Evolutionary conservation across 768 basidiomycete genomes (phyloP).

Genomic region (Mycena galericulata): DNA sequence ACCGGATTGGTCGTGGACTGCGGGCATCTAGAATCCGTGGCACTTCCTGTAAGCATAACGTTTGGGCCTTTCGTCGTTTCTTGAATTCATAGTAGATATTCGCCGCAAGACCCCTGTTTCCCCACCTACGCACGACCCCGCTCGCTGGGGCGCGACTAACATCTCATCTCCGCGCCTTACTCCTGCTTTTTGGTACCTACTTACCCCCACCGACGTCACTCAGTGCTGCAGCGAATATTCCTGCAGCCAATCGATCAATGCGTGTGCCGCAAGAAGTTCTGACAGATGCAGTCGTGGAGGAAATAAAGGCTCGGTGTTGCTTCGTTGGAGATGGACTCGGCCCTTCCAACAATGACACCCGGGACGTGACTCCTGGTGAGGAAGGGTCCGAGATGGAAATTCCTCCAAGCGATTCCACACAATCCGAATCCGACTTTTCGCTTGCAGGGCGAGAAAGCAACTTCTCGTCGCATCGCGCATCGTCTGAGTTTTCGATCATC

Average conservation of each 20-base stretch:
- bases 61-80: no score
- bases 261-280: slow-evolving; percentile 85
- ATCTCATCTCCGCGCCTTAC: slow-evolving; percentile 81
- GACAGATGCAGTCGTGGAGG: slow-evolving; percentile 85
- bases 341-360: slow-evolving; percentile 44
- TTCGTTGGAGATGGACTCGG: slow-evolving; percentile 82
- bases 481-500: slow-evolving; percentile 71
- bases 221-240: slow-evolving; percentile 71
- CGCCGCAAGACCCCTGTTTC: slow-evolving; percentile 87
- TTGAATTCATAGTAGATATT: slow-evolving; percentile 72
- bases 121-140: slow-evolving; percentile 86
- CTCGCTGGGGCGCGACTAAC: slow-evolving; percentile 87
- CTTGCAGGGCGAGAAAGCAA: slow-evolving; percentile 62
- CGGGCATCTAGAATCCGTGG: slow-evolving; percentile 91
- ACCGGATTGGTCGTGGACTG: slow-evolving; percentile 95
- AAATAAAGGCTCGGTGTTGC: slow-evolving; percentile 90
- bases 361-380: slow-evolving; percentile 48
- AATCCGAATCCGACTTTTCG: slow-evolving; percentile 78
- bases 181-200: slow-evolving; percentile 87
- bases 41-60: slow-evolving; percentile 76
- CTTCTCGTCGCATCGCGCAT: slow-evolving; percentile 60
- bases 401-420: slow-evolving; percentile 63
- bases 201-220: slow-evolving; percentile 84
- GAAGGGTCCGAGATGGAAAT: slow-evolving; percentile 56
- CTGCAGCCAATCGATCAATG: slow-evolving; percentile 69